These are phyloP conservation scores for Agrocybe pediades DNA, from an alignment of 768 basidiomycete species.

Conservation along the genomic window DNA sequence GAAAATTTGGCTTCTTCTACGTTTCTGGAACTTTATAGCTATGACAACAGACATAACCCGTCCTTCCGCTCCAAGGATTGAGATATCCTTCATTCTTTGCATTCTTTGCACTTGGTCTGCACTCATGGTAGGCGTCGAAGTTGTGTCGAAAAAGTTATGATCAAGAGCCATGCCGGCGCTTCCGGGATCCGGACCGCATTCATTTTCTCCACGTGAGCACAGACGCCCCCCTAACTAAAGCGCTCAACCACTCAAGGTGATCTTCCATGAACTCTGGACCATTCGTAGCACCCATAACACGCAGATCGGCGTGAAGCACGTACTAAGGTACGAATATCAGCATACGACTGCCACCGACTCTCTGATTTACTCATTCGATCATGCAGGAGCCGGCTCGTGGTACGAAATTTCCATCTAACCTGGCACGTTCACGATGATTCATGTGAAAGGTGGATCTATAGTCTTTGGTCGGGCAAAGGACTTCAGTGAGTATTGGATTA, in stretches of 20 bases:
- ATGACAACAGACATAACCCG: too few relatives aligned
- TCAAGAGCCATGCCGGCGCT: neutral
- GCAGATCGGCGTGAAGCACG: constrained; percentile 7
- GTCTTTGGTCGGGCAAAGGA: neutral
- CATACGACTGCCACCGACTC: neutral
- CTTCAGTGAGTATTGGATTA: too few relatives aligned
- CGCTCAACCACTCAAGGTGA: neutral
- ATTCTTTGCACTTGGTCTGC: too few relatives aligned
- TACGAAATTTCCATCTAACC: constrained; percentile 6
- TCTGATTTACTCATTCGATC: constrained; percentile 9
- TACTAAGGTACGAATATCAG: neutral
- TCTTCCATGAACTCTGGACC: neutral
- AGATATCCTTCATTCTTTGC: too few relatives aligned
- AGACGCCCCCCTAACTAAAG: neutral
- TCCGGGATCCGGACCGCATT: neutral
- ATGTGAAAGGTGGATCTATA: neutral
- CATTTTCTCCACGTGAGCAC: neutral
- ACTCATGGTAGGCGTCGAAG: too few relatives aligned
- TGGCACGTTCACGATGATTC: neutral
- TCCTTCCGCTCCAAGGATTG: too few relatives aligned
- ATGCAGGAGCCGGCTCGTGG: constrained; percentile 6
- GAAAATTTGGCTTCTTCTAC: too few relatives aligned
- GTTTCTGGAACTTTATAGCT: too few relatives aligned
- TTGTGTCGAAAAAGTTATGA: too few relatives aligned
- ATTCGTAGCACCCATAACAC: neutral